Evolutionary conservation across 164 flowering plant species (phyloP).

Genomic region (Stephania yunnanensis): DNA sequence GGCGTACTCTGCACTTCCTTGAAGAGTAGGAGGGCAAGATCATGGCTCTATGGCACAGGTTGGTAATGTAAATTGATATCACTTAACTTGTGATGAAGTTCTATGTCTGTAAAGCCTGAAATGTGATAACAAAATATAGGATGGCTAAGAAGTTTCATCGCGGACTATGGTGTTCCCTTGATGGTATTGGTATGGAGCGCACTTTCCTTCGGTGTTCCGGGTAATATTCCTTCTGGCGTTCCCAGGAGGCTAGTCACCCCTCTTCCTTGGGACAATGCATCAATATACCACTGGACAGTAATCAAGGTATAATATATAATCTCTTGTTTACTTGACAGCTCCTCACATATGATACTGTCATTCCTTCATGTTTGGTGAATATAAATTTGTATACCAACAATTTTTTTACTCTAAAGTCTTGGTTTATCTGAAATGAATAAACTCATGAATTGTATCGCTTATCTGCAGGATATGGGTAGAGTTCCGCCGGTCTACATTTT

Average conservation of each 20-base stretch:
- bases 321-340: background rate
- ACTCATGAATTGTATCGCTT: background rate
- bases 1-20: constrained; percentile 49
- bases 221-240: constrained; percentile 39
- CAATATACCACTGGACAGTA: constrained; percentile 44
- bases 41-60: constrained; percentile 64
- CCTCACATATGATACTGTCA: background rate
- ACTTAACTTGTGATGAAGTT: background rate
- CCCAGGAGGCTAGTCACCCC: constrained; percentile 52
- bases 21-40: constrained; percentile 54
- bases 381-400: background rate
- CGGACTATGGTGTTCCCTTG: constrained; percentile 54
- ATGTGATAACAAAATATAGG: constrained; percentile 21
- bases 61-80: background rate
- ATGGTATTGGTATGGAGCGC: constrained; percentile 50
- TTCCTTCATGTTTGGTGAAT: background rate
- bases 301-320: constrained; percentile 24
- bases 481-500: constrained; percentile 43
- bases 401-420: background rate
- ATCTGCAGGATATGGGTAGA: constrained; percentile 45
- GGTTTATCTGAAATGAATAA: no score
- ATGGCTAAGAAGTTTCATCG: constrained; percentile 39
- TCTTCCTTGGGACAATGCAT: constrained; percentile 38
- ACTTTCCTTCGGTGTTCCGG: constrained; percentile 40
- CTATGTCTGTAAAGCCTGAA: background rate